phyloP scores from a whole-genome alignment of 768 basidiomycete species.

The Lyophyllum atratum region DNA sequence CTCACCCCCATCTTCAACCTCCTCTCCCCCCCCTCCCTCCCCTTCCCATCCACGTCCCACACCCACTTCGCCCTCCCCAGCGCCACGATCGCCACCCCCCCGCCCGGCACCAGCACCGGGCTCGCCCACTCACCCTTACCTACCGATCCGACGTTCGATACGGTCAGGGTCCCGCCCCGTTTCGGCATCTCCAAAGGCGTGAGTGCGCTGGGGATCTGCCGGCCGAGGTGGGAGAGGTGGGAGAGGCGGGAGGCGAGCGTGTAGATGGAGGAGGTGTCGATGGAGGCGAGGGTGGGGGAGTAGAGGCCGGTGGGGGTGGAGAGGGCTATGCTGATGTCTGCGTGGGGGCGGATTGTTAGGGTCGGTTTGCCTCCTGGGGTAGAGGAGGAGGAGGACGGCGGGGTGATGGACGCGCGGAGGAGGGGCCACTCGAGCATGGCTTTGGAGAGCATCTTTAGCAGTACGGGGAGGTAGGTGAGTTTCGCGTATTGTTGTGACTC shows the following conservation, averaged over 20 bases:
- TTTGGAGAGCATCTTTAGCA: slow-evolving; percentile 79
- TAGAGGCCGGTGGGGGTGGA: slow-evolving; percentile 84
- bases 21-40: slow-evolving; percentile 49
- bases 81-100: slow-evolving; percentile 85
- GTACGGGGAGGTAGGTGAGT: slow-evolving; percentile 80
- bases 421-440: slow-evolving; percentile 87
- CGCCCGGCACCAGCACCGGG: slow-evolving; percentile 79
- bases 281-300: slow-evolving; percentile 67
- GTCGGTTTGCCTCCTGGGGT: slow-evolving; percentile 51
- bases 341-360: slow-evolving; percentile 68
- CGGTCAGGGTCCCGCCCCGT: slow-evolving; percentile 76
- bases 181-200: slow-evolving; percentile 70
- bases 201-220: slow-evolving; percentile 66
- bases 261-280: slow-evolving; percentile 59
- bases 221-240: slow-evolving; percentile 63
- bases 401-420: slow-evolving; percentile 74
- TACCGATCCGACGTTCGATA: slow-evolving; percentile 83
- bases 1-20: slow-evolving; percentile 66
- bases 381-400: slow-evolving; percentile 38
- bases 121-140: slow-evolving; percentile 70
- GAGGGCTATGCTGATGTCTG: slow-evolving; percentile 77
- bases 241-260: slow-evolving; percentile 61
- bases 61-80: slow-evolving; percentile 79
- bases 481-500: slow-evolving; percentile 58
- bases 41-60: slow-evolving; percentile 62